Evolutionary conservation across 2,329 filamentous ascomycete species (phyloP), one percentile per base, ranked within the genome.

Genomic region (Fusarium odoratissimum): DNA sequence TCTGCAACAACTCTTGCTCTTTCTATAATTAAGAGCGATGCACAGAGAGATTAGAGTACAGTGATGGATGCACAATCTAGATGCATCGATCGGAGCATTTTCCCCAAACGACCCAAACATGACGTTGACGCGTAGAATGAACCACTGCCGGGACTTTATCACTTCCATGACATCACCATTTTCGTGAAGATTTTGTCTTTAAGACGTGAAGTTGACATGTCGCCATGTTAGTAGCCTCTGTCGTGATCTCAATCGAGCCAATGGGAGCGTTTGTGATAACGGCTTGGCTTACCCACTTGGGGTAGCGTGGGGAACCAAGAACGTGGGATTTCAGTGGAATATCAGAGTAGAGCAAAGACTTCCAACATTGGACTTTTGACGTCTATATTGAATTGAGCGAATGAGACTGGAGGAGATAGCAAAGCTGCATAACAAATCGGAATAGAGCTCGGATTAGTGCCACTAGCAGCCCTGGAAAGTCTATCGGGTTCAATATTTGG

Each of bases 201-300:
- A 25, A 28, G n/a, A 13, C 10, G 21, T 28, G 31, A 6, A 41
- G 23, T 41, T 44, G 25, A 28, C 8, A 71, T 70, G 69, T 67
- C 65, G 70, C 52, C 70, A 73, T 72, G 35, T 38, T 57, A 66
- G 52, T 16, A 65, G 14, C 30, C 4, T 31, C 14, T 72, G 69
- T 73, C 65, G 70, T 73, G 69, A 60, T 72, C 12, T 35, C n/a
- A 0, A 0, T 8, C 3, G 0, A 7, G 41, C 69, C 70, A 72
- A 72, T 72, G 25, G 4, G 51, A 21, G 48, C 10, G 8, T 42
- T 45, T 16, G 9, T 35, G 16, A n/a, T 4, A 10, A 13, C 45
- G 41, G 56, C 10, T 17, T 17, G 16, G 38, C 21, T 52, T 30
- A 31, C 28, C 25, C 28, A n/a, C 33, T 56, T 38, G 33, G 60